A percentile compares a stretch with the other conserved stretches of the same genome.
phyloP scores from a whole-genome alignment of 257 asterid species.

The Solanum appendiculatum region DNA sequence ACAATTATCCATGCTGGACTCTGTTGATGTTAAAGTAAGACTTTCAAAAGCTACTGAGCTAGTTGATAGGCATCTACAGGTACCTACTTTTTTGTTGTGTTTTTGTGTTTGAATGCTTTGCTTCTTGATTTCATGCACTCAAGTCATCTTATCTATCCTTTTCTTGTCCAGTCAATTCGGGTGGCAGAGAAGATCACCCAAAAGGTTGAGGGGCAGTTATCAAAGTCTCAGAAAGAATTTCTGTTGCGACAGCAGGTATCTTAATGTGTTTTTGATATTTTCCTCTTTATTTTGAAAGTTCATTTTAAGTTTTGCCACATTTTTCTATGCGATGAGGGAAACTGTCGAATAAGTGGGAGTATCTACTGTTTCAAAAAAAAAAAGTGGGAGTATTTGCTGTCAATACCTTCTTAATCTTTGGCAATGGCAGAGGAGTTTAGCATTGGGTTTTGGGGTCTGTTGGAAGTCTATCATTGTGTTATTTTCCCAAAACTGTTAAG shows the following conservation, averaged over 20 bases:
- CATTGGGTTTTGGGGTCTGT: not conserved
- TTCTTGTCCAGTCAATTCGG: slow-evolving; percentile 74
- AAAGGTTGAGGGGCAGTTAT: slow-evolving; percentile 97
- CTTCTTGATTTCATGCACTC: slow-evolving; percentile 5
- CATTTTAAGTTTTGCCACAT: not conserved
- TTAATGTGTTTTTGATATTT: not conserved
- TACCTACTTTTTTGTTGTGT: slow-evolving; percentile 16
- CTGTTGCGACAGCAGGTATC: slow-evolving; percentile 98
- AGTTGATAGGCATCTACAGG: slow-evolving; percentile 96
- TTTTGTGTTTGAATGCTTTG: slow-evolving; percentile 6
- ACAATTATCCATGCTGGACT: slow-evolving; percentile 90
- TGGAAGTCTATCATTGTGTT: not conserved
- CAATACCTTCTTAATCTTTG: not conserved
- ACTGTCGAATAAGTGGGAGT: not conserved
- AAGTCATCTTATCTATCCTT: slow-evolving; percentile 8
- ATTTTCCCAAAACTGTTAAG: not conserved
- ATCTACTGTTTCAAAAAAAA: not conserved
- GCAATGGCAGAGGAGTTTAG: not conserved
- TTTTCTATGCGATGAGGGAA: not conserved
- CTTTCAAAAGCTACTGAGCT: slow-evolving; percentile 93
- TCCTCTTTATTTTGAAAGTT: not conserved
- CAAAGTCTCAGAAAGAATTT: slow-evolving; percentile 97
- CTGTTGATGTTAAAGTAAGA: slow-evolving; percentile 94
- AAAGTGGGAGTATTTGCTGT: not conserved
- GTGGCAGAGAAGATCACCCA: slow-evolving; percentile 98